Evolutionary conservation across 75 land plant genomes (phyloP).

Genomic region (Gnetum montanum): DNA sequence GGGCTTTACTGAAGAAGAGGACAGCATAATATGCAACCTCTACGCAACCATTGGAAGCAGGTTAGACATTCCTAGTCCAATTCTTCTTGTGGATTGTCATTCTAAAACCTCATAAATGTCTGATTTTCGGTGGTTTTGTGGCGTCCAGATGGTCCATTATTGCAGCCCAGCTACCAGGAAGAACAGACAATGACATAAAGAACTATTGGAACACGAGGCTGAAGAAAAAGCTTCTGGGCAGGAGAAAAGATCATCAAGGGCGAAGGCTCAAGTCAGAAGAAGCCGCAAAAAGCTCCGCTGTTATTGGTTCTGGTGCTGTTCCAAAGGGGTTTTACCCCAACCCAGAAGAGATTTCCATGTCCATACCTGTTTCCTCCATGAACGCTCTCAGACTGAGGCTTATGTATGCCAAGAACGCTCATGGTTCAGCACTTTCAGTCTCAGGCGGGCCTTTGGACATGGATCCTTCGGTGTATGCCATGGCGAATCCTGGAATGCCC

Average conservation of each 20-base stretch:
- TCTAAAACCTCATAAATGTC: background rate
- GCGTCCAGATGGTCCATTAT: constrained; percentile 8
- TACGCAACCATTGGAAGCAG: constrained; percentile 41
- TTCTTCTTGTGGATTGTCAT: background rate
- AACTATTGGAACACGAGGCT: constrained; percentile 10
- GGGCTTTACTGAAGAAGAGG: constrained; percentile 44
- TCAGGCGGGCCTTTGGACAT: constrained; percentile 1
- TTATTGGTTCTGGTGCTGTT: background rate
- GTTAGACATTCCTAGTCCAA: constrained; percentile 1
- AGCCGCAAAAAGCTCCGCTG: too few relatives aligned
- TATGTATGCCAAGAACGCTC: background rate
- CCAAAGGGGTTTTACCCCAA: too few relatives aligned
- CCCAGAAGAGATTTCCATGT: too few relatives aligned
- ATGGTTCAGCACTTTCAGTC: constrained; percentile 4
- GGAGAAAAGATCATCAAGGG: constrained; percentile 1
- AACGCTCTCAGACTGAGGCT: constrained; percentile 2
- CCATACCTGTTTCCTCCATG: constrained; percentile 1
- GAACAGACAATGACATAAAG: constrained; percentile 11
- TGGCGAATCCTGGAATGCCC: background rate
- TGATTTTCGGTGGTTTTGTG: background rate
- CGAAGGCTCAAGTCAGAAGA: constrained; percentile 7
- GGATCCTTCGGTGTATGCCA: constrained; percentile 5
- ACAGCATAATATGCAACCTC: constrained; percentile 33
- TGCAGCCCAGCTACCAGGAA: constrained; percentile 10
- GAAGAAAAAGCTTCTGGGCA: constrained; percentile 9